These are phyloP conservation scores for Candida patagonica DNA, from an alignment of 805 yeast genomes.

Conservation along the genomic window DNA sequence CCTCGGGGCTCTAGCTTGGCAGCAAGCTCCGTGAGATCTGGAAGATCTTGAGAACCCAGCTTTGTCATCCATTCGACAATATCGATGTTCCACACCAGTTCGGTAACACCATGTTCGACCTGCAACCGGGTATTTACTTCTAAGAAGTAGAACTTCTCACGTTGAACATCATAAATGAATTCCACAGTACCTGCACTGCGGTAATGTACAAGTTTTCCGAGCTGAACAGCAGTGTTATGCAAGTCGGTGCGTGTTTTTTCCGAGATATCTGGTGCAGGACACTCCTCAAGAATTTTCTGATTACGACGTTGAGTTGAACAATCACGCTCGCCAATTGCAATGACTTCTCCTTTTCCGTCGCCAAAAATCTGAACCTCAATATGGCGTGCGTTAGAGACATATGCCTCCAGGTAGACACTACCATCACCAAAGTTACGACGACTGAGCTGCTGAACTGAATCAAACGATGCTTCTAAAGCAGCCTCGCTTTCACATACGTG, in stretches of 20 bases:
- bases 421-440: conserved; percentile 87
- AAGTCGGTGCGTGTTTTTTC: conserved; percentile 62
- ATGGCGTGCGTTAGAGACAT: conserved; percentile 91
- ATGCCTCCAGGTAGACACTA: conserved; percentile 91
- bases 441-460: conserved; percentile 91
- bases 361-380: conserved; percentile 96
- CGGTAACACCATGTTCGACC: conserved; percentile 97
- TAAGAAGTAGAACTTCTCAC: conserved; percentile 87
- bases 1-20: conserved; percentile 56
- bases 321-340: conserved; percentile 94
- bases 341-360: conserved; percentile 87
- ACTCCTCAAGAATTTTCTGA: conserved; percentile 93
- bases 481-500: conserved; percentile 80
- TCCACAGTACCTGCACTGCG: conserved; percentile 98
- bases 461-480: conserved; percentile 78
- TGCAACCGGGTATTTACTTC: conserved; percentile 96
- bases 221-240: conserved; percentile 76
- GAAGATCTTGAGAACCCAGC: conserved; percentile 85
- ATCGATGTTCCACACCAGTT: conserved; percentile 88
- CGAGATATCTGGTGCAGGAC: conserved; percentile 94
- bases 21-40: conserved; percentile 50
- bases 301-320: conserved; percentile 96
- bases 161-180: conserved; percentile 75
- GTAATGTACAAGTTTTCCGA: conserved; percentile 76
- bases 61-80: conserved; percentile 93